These are phyloP conservation scores for Fallopia convolvulus DNA, from an alignment of 148 eudicot species.

Conservation along the genomic window DNA sequence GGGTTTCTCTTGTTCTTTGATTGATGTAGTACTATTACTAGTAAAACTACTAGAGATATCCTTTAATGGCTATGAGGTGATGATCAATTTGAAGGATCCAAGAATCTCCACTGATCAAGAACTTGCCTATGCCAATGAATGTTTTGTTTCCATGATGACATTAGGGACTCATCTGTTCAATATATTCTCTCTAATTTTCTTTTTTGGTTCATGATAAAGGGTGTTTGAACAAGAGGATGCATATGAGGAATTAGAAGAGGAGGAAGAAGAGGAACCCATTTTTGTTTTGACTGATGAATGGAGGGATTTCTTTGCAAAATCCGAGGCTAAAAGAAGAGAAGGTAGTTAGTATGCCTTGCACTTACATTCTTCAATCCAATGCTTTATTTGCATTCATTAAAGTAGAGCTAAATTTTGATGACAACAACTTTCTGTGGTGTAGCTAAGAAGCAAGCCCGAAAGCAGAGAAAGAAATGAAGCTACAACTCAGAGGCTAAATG, in stretches of 20 bases:
- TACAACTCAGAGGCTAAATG: not conserved
- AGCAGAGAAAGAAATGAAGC: constrained; percentile 27
- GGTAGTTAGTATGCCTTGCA: constrained; percentile 25
- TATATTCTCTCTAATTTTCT: not conserved
- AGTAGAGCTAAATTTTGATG: not conserved
- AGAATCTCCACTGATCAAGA: not conserved
- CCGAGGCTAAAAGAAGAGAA: constrained; percentile 66
- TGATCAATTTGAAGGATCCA: not conserved
- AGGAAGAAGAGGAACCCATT: constrained; percentile 54
- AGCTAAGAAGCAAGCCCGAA: constrained; percentile 53
- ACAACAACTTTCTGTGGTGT: constrained; percentile 8
- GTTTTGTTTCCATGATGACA: not conserved
- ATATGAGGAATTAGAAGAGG: constrained; percentile 26
- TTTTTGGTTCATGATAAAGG: constrained; percentile 2
- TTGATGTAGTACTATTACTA: not conserved
- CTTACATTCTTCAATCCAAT: not conserved
- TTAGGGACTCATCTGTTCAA: not conserved
- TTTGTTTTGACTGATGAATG: constrained; percentile 83
- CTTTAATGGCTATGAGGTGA: not conserved
- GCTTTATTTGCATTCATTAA: not conserved
- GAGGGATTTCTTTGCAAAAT: constrained; percentile 82
- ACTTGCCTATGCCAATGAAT: not conserved
- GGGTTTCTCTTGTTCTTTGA: not conserved
- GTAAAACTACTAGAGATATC: not conserved
- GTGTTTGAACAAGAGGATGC: constrained; percentile 7